A percentile compares a stretch with the other conserved stretches of the same genome.
phyloP scores from a whole-genome alignment of 495 filamentous ascomycete species.

The Penicillium antarcticum region DNA sequence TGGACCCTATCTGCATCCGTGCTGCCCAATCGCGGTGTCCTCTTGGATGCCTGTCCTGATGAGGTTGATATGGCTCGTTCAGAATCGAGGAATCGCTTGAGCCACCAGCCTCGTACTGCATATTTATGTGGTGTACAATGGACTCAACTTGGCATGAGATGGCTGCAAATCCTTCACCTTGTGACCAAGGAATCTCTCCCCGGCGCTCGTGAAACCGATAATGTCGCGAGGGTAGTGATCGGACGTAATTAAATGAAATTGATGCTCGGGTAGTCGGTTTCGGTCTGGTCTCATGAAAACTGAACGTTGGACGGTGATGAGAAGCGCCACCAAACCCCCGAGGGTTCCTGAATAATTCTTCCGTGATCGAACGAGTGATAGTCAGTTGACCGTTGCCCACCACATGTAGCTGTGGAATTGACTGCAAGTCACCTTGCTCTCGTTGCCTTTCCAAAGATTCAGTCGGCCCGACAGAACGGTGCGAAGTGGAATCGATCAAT shows the following conservation, averaged over 20 bases:
- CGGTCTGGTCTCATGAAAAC: not conserved
- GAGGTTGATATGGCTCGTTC: not conserved
- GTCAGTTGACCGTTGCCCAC: not conserved
- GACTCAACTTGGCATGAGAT: conserved; percentile 3
- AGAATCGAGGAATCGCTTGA: not conserved
- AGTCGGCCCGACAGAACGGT: not conserved
- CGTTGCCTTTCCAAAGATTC: not conserved
- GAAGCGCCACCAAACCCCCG: not conserved
- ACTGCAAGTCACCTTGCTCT: not conserved
- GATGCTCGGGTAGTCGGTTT: not conserved
- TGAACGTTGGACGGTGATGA: not conserved
- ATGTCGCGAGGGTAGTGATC: not conserved
- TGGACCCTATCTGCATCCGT: conserved; percentile 32
- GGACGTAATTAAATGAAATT: not conserved
- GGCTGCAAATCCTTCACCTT: not conserved
- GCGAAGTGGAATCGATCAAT: not conserved
- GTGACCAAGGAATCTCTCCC: not conserved
- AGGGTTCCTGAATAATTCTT: conserved; percentile 1
- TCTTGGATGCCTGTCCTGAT: not conserved
- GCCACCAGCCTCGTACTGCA: not conserved
- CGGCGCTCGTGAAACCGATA: not conserved
- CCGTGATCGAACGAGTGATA: not conserved
- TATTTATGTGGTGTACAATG: not conserved
- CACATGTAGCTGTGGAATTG: not conserved
- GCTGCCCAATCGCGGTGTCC: conserved; percentile 39